phyloP scores from a whole-genome alignment of 2,329 filamentous ascomycete genomes.

The Xylaria sp. region DNA sequence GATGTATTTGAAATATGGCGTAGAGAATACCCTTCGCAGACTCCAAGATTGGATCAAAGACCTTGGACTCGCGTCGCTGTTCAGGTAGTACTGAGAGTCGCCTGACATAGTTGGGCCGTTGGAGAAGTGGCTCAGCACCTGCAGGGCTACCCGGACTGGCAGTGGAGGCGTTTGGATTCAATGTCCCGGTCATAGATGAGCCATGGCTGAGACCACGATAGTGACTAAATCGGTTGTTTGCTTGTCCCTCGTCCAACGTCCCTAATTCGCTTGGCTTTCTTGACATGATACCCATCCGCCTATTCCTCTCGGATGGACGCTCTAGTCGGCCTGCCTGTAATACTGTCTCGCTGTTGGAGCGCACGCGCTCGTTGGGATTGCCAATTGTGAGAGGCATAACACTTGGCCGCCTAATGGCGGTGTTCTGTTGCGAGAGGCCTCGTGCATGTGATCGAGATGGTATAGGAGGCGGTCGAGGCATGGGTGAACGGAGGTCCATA shows the following conservation, averaged over 20 bases:
- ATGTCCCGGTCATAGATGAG: slow-evolving; percentile 71
- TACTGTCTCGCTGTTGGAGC: slow-evolving; percentile 73
- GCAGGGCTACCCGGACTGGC: slow-evolving; percentile 69
- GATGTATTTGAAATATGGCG: slow-evolving; percentile 75
- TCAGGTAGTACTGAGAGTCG: slow-evolving; percentile 72
- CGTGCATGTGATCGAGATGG: slow-evolving; percentile 85
- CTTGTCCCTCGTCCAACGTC: slow-evolving; percentile 71
- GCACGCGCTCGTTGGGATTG: slow-evolving; percentile 74
- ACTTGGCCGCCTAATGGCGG: slow-evolving; percentile 73
- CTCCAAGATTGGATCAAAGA: slow-evolving; percentile 71
- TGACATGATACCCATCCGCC: slow-evolving; percentile 73
- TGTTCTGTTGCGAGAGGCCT: slow-evolving; percentile 75
- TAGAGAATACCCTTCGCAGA: slow-evolving; percentile 74
- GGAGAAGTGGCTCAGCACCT: slow-evolving; percentile 62
- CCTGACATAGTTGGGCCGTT: slow-evolving; percentile 71
- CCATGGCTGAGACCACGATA: slow-evolving; percentile 74
- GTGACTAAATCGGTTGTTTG: slow-evolving; percentile 73
- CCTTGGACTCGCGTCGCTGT: slow-evolving; percentile 69
- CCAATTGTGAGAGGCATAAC: slow-evolving; percentile 77
- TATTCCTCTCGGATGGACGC: slow-evolving; percentile 65
- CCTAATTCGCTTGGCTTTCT: slow-evolving; percentile 70
- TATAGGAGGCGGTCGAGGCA: slow-evolving; percentile 77
- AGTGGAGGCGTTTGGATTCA: slow-evolving; percentile 51
- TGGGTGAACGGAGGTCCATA: slow-evolving; percentile 74
- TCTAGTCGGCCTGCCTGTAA: slow-evolving; percentile 62